phyloP scores from a whole-genome alignment of 805 yeast genomes.

The Candida ortonii region DNA sequence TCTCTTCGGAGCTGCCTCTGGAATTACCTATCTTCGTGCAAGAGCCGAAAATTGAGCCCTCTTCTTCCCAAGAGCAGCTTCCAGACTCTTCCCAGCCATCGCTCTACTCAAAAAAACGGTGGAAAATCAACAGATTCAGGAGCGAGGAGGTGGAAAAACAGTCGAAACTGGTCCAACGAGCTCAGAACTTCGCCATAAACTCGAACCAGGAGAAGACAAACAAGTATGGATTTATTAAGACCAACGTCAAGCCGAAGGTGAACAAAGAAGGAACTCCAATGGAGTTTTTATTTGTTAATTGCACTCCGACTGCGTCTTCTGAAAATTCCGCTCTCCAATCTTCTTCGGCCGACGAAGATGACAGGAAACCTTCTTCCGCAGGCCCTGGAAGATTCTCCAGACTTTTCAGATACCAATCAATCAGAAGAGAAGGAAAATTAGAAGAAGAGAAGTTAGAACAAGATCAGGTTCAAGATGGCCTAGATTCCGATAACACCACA shows the following conservation, averaged over 20 bases:
- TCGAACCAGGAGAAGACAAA: conserved; percentile 20
- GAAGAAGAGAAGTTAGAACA: conserved; percentile 1
- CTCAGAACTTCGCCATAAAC: conserved; percentile 20
- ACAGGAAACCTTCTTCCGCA: conserved; percentile 8
- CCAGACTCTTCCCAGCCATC: conserved; percentile 4
- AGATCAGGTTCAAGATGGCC: background rate
- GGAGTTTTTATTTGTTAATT: conserved; percentile 35
- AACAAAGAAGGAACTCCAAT: conserved; percentile 32
- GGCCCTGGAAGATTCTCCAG: conserved; percentile 21
- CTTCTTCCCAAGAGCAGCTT: no score
- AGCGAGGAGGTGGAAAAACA: conserved; percentile 34
- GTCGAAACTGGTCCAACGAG: conserved; percentile 29
- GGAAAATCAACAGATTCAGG: conserved; percentile 32
- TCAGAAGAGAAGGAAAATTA: conserved; percentile 14
- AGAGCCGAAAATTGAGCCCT: no score
- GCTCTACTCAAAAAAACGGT: conserved; percentile 24
- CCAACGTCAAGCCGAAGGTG: conserved; percentile 31
- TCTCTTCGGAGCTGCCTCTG: no score
- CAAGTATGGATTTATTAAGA: conserved; percentile 28
- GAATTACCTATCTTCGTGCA: no score
- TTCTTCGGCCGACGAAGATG: conserved; percentile 17
- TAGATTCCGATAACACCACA: background rate
- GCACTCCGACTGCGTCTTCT: conserved; percentile 21
- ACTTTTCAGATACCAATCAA: conserved; percentile 18
- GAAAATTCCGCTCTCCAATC: conserved; percentile 3